A percentile compares a stretch with the other conserved stretches of the same genome.
These are phyloP conservation scores for Aspergillus alliaceus DNA, from an alignment of 2,329 filamentous ascomycete genomes.

Conservation along the genomic window DNA sequence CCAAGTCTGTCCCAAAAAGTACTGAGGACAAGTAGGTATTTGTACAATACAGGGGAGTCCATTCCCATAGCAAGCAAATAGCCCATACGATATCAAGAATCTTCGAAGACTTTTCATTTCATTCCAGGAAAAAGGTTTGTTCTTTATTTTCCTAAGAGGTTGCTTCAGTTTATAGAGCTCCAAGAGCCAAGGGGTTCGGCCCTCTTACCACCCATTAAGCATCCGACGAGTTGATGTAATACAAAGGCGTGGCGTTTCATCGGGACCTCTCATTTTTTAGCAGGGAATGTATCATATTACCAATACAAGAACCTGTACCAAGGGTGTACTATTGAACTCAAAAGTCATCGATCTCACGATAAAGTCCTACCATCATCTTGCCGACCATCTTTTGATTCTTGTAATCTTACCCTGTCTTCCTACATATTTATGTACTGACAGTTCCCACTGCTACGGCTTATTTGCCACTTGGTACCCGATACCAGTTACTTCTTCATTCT, in stretches of 20 bases:
- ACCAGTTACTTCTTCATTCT: background rate
- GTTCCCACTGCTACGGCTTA: background rate
- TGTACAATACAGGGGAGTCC: too few relatives aligned
- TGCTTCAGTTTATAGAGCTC: too few relatives aligned
- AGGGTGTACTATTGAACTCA: constrained; percentile 12
- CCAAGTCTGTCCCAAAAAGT: too few relatives aligned
- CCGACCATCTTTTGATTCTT: background rate
- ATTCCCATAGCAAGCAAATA: too few relatives aligned
- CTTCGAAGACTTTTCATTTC: too few relatives aligned
- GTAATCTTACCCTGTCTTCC: background rate
- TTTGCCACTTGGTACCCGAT: background rate
- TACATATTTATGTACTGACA: background rate
- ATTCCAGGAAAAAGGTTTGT: too few relatives aligned
- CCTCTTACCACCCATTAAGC: background rate
- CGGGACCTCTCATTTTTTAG: background rate
- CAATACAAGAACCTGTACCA: background rate
- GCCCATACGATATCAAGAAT: too few relatives aligned
- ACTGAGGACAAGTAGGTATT: too few relatives aligned
- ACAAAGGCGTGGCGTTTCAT: constrained; percentile 2
- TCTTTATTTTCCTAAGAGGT: too few relatives aligned
- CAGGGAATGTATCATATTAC: background rate
- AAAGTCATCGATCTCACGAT: constrained; percentile 12
- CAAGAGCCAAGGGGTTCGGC: too few relatives aligned
- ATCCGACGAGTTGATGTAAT: background rate
- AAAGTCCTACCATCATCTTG: constrained; percentile 7